Evolutionary conservation across 2,329 filamentous ascomycete species (phyloP).

Genomic region (Canariomyces notabilis): DNA sequence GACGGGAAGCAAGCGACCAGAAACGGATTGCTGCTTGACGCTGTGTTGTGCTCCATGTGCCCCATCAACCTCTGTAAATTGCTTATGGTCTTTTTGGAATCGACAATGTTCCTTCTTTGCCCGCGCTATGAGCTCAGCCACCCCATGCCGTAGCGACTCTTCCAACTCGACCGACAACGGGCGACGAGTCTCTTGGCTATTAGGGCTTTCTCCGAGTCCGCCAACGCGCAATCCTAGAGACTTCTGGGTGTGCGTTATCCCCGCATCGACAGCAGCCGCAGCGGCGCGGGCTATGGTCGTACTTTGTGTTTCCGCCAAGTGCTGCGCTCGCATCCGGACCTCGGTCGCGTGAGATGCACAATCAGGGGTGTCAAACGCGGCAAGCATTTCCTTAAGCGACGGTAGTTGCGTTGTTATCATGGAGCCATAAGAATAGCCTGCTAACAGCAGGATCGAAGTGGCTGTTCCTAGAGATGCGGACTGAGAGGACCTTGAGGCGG

Average conservation of each 20-base stretch:
- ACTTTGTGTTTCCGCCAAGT: conserved; percentile 61
- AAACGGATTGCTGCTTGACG: conserved; percentile 20
- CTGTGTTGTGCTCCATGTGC: not conserved
- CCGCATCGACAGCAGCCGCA: conserved; percentile 29
- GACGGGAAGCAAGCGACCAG: conserved; percentile 27
- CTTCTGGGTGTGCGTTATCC: conserved; percentile 29
- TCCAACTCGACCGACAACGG: conserved; percentile 42
- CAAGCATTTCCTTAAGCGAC: conserved; percentile 53
- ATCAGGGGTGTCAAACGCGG: conserved; percentile 50
- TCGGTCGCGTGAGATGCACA: conserved; percentile 58
- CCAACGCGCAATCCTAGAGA: conserved; percentile 45
- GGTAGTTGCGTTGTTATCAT: conserved; percentile 73
- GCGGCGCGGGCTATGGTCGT: conserved; percentile 37
- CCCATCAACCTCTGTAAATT: conserved; percentile 19
- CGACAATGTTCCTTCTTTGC: conserved; percentile 31
- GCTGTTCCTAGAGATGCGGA: not conserved
- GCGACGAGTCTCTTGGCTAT: conserved; percentile 36
- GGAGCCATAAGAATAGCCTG: conserved; percentile 87
- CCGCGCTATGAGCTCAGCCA: conserved; percentile 44
- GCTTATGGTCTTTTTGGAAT: not conserved
- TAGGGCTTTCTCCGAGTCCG: conserved; percentile 42
- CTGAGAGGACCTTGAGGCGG: conserved; percentile 5
- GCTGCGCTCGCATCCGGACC: conserved; percentile 64
- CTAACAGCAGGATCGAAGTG: conserved; percentile 51
- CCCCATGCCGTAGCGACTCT: conserved; percentile 42